Percentiles rank a stretch among this genome's conserved stretches.
These are phyloP conservation scores for Myriosclerotinia curreyana DNA, from an alignment of 2,329 filamentous ascomycete species.

Conservation along the genomic window DNA sequence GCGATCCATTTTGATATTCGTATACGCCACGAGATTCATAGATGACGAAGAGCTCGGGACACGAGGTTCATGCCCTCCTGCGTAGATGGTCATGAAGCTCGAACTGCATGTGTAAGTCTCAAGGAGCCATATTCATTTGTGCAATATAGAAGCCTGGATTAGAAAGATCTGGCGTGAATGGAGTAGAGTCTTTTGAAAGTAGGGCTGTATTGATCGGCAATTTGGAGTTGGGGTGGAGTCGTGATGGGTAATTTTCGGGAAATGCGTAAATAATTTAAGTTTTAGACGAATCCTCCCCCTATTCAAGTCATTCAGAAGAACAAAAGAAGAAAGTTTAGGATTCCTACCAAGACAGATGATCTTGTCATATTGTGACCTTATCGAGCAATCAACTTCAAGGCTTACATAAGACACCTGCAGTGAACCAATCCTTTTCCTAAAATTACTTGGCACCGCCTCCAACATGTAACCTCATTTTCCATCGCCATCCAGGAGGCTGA, in stretches of 20 bases:
- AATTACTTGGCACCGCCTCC: slow-evolving; percentile 13
- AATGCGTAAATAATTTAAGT: neutral
- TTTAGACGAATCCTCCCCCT: slow-evolving; percentile 1
- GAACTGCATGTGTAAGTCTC: neutral
- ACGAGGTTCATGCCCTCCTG: neutral
- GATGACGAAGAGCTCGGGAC: neutral
- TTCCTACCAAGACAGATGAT: no score
- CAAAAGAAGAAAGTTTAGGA: neutral
- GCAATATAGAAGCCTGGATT: neutral
- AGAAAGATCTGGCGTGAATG: neutral
- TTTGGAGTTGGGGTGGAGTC: neutral
- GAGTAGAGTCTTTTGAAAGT: neutral
- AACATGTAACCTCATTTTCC: slow-evolving; percentile 9
- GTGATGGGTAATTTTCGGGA: slow-evolving; percentile 5
- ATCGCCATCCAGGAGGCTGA: slow-evolving; percentile 16
- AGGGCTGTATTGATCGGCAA: neutral
- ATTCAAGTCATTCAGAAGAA: neutral
- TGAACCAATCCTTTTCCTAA: slow-evolving; percentile 9
- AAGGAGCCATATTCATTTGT: neutral
- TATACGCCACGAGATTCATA: neutral
- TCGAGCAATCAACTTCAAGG: slow-evolving; percentile 5
- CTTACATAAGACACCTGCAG: slow-evolving; percentile 6
- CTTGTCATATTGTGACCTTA: neutral
- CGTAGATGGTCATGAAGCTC: neutral
- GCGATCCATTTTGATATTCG: neutral